phyloP scores from a whole-genome alignment of 2,329 filamentous ascomycete genomes.

The Ophiocordyceps camponoti-saundersi region DNA sequence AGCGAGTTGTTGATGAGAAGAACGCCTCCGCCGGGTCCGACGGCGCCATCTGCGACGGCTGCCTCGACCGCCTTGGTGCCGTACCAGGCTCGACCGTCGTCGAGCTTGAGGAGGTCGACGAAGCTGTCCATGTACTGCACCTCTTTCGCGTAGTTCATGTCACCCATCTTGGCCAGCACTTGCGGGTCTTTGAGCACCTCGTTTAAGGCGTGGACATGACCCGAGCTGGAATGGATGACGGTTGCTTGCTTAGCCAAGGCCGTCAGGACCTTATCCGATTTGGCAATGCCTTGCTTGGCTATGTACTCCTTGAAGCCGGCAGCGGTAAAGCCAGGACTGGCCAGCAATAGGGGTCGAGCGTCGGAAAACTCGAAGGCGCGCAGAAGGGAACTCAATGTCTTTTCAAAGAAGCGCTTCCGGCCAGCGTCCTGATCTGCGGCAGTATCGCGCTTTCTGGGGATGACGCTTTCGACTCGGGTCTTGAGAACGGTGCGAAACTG shows the following conservation, averaged over 20 bases:
- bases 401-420: constrained; percentile 58
- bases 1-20: constrained; percentile 75
- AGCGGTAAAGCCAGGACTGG: constrained; percentile 79
- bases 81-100: constrained; percentile 85
- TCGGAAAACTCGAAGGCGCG: constrained; percentile 60
- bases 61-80: constrained; percentile 66
- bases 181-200: constrained; percentile 73
- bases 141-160: constrained; percentile 79
- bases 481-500: constrained; percentile 64
- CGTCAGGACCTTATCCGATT: constrained; percentile 51
- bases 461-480: constrained; percentile 39
- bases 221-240: constrained; percentile 71
- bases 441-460: constrained; percentile 51
- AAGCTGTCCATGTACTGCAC: constrained; percentile 75
- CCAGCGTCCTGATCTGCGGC: constrained; percentile 52
- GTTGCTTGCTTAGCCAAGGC: constrained; percentile 43
- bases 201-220: constrained; percentile 72
- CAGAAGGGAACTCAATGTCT: constrained; percentile 56
- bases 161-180: constrained; percentile 58
- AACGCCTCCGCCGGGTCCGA: constrained; percentile 71
- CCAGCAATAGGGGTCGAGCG: constrained; percentile 61
- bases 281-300: constrained; percentile 38
- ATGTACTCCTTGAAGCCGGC: constrained; percentile 63
- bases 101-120: constrained; percentile 57
- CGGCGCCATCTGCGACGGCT: constrained; percentile 74